A percentile compares a stretch with the other conserved stretches of the same genome.
phyloP scores from a whole-genome alignment of 2,329 filamentous ascomycete species.

The Magnaporthiopsis incrustans region DNA sequence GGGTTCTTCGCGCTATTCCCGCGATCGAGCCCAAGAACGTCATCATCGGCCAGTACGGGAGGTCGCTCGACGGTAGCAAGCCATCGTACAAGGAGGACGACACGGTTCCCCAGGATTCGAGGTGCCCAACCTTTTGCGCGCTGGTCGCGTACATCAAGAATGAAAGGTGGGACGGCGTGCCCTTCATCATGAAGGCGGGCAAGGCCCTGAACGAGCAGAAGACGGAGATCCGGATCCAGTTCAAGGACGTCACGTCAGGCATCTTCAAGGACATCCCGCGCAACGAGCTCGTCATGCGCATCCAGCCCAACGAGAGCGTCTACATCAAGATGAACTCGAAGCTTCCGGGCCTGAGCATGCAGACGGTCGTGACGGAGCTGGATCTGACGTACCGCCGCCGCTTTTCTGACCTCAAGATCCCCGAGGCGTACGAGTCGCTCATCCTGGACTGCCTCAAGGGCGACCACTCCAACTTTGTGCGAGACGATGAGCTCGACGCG shows the following conservation, averaged over 20 bases:
- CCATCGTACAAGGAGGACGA: conserved; percentile 98
- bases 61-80: conserved; percentile 91
- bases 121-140: conserved; percentile 96
- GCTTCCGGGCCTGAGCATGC: conserved; percentile 95
- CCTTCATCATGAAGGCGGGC: conserved; percentile 98
- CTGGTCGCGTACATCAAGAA: conserved; percentile 99
- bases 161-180: conserved; percentile 97
- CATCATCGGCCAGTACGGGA: conserved; percentile 98
- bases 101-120: conserved; percentile 92
- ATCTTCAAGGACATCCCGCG: conserved; percentile 99
- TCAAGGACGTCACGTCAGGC: conserved; percentile 97
- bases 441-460: conserved; percentile 97
- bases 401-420: conserved; percentile 99
- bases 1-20: conserved; percentile 87
- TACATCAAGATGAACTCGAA: conserved; percentile 99
- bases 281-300: conserved; percentile 98
- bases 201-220: conserved; percentile 99
- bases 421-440: conserved; percentile 95
- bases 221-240: conserved; percentile 98
- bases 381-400: conserved; percentile 96
- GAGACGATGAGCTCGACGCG: conserved; percentile 92
- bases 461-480: conserved; percentile 98
- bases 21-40: conserved; percentile 98
- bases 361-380: conserved; percentile 96
- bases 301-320: conserved; percentile 98